These are phyloP conservation scores for Pleurotus citrinopileatus DNA, from an alignment of 768 basidiomycete species.

Conservation along the genomic window DNA sequence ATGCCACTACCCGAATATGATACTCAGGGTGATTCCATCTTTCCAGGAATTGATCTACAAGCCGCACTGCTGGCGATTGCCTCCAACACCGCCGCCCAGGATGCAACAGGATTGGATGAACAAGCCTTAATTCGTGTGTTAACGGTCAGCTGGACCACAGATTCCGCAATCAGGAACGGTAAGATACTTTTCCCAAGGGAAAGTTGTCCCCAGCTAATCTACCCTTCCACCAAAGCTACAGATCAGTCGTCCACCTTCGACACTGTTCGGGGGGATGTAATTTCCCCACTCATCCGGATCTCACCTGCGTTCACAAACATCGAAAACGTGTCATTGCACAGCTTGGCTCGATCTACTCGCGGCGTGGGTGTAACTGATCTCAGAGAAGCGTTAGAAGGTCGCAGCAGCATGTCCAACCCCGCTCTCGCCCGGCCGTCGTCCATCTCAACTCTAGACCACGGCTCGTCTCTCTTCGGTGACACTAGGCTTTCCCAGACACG, in stretches of 20 bases:
- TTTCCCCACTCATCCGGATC: conserved; percentile 74
- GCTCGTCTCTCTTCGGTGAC: conserved; percentile 44
- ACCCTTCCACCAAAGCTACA: conserved; percentile 38
- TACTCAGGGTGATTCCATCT: conserved; percentile 17
- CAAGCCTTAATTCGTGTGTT: conserved; percentile 53
- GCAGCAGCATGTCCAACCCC: conserved; percentile 79
- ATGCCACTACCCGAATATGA: conserved; percentile 34
- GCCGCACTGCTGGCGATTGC: conserved; percentile 56
- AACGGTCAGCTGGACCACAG: conserved; percentile 65
- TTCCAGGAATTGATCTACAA: conserved; percentile 50
- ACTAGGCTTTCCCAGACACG: conserved; percentile 48
- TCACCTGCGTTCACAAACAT: conserved; percentile 88
- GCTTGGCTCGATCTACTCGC: conserved; percentile 72
- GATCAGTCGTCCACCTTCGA: conserved; percentile 55
- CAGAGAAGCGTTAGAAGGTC: conserved; percentile 84
- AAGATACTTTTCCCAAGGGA: conserved; percentile 24
- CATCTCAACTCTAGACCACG: conserved; percentile 73
- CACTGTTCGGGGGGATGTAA: conserved; percentile 57
- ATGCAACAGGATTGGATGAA: conserved; percentile 62
- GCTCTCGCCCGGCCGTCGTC: conserved; percentile 67
- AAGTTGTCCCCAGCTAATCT: conserved; percentile 5
- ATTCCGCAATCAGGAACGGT: conserved; percentile 77
- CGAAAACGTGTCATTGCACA: conserved; percentile 86
- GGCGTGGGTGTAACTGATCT: conserved; percentile 87
- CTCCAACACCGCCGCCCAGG: conserved; percentile 51